These are phyloP conservation scores for Yueomyces sinensis DNA, from an alignment of 805 yeast genomes.

Conservation along the genomic window DNA sequence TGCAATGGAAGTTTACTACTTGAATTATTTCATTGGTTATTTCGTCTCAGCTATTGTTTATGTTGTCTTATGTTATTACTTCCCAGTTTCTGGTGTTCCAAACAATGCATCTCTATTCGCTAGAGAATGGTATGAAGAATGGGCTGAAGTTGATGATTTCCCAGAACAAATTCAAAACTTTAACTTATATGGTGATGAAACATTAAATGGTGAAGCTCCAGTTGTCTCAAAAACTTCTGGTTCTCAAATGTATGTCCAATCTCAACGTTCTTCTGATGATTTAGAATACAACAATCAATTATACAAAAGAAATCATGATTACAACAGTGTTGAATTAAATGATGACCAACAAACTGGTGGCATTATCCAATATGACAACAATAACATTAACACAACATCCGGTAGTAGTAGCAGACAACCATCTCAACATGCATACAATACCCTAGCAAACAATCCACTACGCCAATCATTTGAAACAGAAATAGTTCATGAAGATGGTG, in stretches of 20 bases:
- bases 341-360: too few relatives aligned
- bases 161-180: conserved; percentile 24
- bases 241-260: not conserved
- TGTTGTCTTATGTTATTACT: conserved; percentile 35
- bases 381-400: too few relatives aligned
- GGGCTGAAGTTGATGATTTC: conserved; percentile 52
- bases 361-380: too few relatives aligned
- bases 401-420: too few relatives aligned
- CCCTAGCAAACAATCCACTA: not conserved
- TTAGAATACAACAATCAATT: not conserved
- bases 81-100: conserved; percentile 41
- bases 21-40: conserved; percentile 72
- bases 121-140: conserved; percentile 45
- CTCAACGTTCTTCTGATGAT: not conserved
- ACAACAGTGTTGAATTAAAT: too few relatives aligned
- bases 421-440: not conserved
- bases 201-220: not conserved
- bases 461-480: not conserved
- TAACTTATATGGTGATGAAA: conserved; percentile 6
- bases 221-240: not conserved
- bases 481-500: not conserved
- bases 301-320: too few relatives aligned
- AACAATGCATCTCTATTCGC: conserved; percentile 24
- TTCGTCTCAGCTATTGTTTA: conserved; percentile 43
- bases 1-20: conserved; percentile 57